Percentiles rank a stretch among this genome's conserved stretches.
Conservation (phyloP, 1,284 basidiomycete genomes). For the Amylostereum areolatum region DNA sequence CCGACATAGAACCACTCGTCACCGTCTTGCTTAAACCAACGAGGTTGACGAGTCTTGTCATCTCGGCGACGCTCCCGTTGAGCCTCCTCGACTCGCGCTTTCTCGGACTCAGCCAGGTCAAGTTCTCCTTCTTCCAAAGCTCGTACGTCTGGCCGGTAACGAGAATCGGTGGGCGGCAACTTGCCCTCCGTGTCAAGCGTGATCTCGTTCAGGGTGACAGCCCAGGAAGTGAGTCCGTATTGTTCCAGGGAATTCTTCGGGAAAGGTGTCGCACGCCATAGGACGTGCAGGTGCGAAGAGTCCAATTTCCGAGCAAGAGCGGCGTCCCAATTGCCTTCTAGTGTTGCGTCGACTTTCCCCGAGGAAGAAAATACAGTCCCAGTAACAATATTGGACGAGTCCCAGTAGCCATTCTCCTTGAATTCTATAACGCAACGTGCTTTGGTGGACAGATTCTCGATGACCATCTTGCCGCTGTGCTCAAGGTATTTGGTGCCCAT, state of each 20-base stretch:
- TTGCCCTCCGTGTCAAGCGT: conserved; percentile 61
- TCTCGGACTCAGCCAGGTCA: conserved; percentile 73
- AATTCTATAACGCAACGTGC: conserved; percentile 69
- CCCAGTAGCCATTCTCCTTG: conserved; percentile 82
- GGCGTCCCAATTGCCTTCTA: conserved; percentile 86
- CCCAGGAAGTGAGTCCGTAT: conserved; percentile 81
- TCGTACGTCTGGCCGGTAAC: conserved; percentile 80
- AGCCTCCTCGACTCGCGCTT: conserved; percentile 68
- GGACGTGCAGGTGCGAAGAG: conserved; percentile 60
- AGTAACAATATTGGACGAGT: conserved; percentile 66
- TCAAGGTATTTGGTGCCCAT: conserved; percentile 89
- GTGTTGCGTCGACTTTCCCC: conserved; percentile 47
- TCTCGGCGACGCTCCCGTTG: conserved; percentile 61
- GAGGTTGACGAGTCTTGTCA: conserved; percentile 50
- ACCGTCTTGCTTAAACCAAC: conserved; percentile 69
- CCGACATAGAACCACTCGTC: conserved; percentile 74
- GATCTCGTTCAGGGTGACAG: conserved; percentile 79
- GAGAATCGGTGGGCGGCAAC: conserved; percentile 82
- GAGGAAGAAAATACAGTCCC: conserved; percentile 53
- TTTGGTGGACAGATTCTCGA: conserved; percentile 55
- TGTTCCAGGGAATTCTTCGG: conserved; percentile 68
- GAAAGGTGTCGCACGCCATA: conserved; percentile 72
- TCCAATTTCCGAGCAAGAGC: conserved; percentile 63
- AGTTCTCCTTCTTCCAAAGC: conserved; percentile 81
- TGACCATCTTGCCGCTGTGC: conserved; percentile 69